Base-by-base conservation (phyloP, 2,329 filamentous ascomycete species). In the Leptographium procerum region DNA sequence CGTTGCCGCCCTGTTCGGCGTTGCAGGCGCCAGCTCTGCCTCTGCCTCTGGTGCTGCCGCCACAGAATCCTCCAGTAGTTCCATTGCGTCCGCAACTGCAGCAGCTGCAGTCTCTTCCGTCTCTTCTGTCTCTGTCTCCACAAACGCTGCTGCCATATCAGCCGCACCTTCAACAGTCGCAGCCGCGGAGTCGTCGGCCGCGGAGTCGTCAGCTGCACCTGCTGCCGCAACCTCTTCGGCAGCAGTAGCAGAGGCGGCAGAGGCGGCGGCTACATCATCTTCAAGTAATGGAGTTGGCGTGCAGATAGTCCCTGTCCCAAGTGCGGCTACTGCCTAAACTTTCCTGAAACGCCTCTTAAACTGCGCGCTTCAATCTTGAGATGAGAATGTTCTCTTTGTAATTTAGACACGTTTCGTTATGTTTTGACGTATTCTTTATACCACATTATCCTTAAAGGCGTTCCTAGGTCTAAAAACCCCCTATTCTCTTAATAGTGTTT, bases 251-350 rank as follows among this genome's bases (percentile, higher is more conserved):
- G 31, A 11, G 1, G 51, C 28, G 16, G 19, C 51, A n/a, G 29
- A 14, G 28, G 51, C 7, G 28, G 14, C 51, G 9, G n/a, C 29
- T 54, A 22, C 28, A 26, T 4, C 13, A 40, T 13, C 14, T 16
- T 40, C 36, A 6, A 16, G 36, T 16, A 57, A 47, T 13, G 59
- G 61, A 13, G 59, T 59, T 13, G 61, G 61, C 13, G 61, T 63
- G 29, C 61, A 63, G 29, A 45, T 60, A 14, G 60, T 63, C 3
- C 31, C 57, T 8, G 16, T 59, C n/a, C 33, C 57, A 13, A 24
- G 53, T 24, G 52, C 58, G 9, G 16, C 19, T 19, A 8, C 40
- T 1, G 40, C 19, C 19, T 43, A 43, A 19, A 8, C 40, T 22
- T n/a, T n/a, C n/a, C 31, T 33, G 10, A 33, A 33, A 33, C 31